phyloP scores from a whole-genome alignment of 352 stramenopile genomes.

The Phytophthora foliorum region DNA sequence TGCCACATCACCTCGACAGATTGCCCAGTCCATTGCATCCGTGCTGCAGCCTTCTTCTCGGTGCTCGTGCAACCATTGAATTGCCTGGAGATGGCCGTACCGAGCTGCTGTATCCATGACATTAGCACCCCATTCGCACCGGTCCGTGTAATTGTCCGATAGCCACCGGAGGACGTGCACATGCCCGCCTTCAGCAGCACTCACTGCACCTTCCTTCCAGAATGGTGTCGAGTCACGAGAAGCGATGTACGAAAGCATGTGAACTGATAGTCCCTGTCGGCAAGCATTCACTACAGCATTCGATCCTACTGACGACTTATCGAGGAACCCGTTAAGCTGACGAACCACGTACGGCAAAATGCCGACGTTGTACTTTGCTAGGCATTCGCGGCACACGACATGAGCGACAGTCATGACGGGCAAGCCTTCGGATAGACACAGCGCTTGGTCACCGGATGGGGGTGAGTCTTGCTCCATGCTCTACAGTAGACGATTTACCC shows the following conservation, averaged over 20 bases:
- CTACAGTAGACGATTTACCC: too few species aligned
- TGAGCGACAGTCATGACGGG: conserved; percentile 7
- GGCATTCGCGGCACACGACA: conserved; percentile 13
- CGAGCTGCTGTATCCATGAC: conserved; percentile 25
- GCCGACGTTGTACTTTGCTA: neutral
- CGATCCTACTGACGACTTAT: conserved; percentile 1
- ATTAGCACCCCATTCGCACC: conserved; percentile 6
- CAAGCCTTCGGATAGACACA: neutral
- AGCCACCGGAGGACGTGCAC: too few species aligned
- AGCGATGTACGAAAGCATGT: conserved; percentile 12
- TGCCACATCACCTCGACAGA: conserved; percentile 13
- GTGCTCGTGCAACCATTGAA: conserved; percentile 24
- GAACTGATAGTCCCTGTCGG: conserved; percentile 1
- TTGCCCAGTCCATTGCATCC: conserved; percentile 23
- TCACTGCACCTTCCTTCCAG: conserved; percentile 13
- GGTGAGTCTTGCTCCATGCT: neutral
- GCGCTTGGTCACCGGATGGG: neutral
- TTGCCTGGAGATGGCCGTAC: conserved; percentile 7
- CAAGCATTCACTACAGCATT: neutral
- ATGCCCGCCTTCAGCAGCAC: conserved; percentile 32
- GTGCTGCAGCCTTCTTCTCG: conserved; percentile 23
- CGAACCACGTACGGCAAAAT: too few species aligned
- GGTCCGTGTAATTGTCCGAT: conserved; percentile 4
- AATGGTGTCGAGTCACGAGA: conserved; percentile 1
- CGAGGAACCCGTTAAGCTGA: too few species aligned